phyloP scores from a whole-genome alignment of 2,329 filamentous ascomycete species.

The Rugonectria rugulosa region DNA sequence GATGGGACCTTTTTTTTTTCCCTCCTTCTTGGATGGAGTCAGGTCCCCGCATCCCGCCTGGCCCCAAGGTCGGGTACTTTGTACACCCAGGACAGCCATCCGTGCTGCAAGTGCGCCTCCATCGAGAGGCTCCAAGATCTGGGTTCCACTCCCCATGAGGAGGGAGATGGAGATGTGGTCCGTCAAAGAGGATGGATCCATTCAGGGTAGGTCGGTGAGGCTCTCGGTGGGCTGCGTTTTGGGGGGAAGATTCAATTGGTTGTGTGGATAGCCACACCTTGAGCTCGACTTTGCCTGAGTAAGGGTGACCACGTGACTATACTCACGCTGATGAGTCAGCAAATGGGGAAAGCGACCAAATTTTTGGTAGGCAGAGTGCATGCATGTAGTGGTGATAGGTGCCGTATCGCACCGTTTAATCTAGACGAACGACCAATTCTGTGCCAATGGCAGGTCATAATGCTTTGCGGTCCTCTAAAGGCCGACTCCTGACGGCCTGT shows the following conservation, averaged over 20 bases:
- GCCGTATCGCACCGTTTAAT: slow-evolving; percentile 18
- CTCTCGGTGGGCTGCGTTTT: slow-evolving; percentile 11
- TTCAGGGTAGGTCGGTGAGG: slow-evolving; percentile 18
- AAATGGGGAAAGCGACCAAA: slow-evolving; percentile 13
- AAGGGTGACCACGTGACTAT: slow-evolving; percentile 9
- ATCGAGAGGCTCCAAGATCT: slow-evolving; percentile 30
- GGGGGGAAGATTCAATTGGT: neutral
- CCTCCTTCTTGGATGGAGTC: slow-evolving; percentile 34
- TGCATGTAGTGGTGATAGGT: slow-evolving; percentile 27
- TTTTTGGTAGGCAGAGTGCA: slow-evolving; percentile 28
- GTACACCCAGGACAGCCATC: slow-evolving; percentile 37
- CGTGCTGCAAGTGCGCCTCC: slow-evolving; percentile 41
- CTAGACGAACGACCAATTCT: slow-evolving; percentile 25
- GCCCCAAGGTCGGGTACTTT: slow-evolving; percentile 2
- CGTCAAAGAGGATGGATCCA: slow-evolving; percentile 12
- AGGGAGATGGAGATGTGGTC: slow-evolving; percentile 24
- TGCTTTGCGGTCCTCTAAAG: slow-evolving; percentile 39
- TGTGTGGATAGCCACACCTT: neutral
- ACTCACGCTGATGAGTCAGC: slow-evolving; percentile 13
- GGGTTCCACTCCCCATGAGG: slow-evolving; percentile 27
- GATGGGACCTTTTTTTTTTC: slow-evolving; percentile 31
- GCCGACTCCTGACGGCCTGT: slow-evolving; percentile 33
- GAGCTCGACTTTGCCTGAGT: neutral
- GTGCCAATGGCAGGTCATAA: slow-evolving; percentile 41
- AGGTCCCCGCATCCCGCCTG: slow-evolving; percentile 38